Evolutionary conservation across 345 rosid genomes (phyloP), one percentile per base, ranked within the genome.

Genomic region (Arabidopsis arenosa): DNA sequence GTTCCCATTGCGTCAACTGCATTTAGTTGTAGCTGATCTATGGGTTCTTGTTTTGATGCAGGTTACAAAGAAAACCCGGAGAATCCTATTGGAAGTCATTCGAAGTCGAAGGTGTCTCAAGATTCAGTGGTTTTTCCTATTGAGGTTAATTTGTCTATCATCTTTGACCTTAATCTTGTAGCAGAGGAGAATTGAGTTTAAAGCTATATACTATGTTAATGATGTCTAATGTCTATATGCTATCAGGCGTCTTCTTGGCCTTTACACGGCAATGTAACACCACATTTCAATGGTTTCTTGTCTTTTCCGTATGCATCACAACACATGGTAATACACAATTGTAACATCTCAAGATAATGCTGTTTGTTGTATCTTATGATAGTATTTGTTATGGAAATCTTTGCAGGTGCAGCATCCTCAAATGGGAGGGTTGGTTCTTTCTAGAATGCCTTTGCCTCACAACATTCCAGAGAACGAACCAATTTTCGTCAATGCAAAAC

Each of bases 401-500:
- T 59, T 35, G 73, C 83, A 82, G 90, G 49, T 83, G 69, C 86
- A 75, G 36, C 83, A 81, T 66, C 84, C 86, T 10, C 83, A 71
- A 53, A 73, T 80, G 70, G 79, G 81, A 79, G 85, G 83, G 37
- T 68, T 83, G 76, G 44, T 79, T 44, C 76, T 86, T 62, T 75
- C 81, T 49, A 85, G 88, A 40, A 83, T 88, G 75, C 89, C 86
- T 6, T 65, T 90, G 68, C 90, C 93, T 63, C 82, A 70, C 60
- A 86, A 81, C 41, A 63, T 76, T 40, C 70, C 80, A 13, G 84
- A 78, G 52, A 85, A 83, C 26, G 86, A 80, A 72, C 93, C 92
- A 33, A 76, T 86, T 44, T 85, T 68, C 59, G 93, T 90, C 40
- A 88, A 90, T 81, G 85, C 90, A 1, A 90, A 90, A 82, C 93